phyloP scores from a whole-genome alignment of 2,329 filamentous ascomycete genomes.

The Ceratocystis albifundus region DNA sequence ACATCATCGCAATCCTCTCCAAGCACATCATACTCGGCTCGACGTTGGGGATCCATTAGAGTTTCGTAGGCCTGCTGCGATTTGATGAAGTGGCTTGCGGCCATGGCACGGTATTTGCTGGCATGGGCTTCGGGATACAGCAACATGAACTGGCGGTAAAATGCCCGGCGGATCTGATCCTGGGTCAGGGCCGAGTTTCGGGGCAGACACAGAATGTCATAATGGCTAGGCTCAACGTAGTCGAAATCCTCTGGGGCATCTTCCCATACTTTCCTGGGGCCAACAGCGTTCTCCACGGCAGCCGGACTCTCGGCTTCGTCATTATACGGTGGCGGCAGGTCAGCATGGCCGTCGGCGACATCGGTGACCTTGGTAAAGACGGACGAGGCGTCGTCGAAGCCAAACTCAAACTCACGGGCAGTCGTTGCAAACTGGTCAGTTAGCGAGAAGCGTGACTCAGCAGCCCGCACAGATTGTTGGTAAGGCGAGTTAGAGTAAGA shows the following conservation, averaged over 20 bases:
- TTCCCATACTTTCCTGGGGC: slow-evolving; percentile 16
- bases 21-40: slow-evolving; percentile 34
- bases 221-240: slow-evolving; percentile 30
- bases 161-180: slow-evolving; percentile 35
- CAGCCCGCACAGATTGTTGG: slow-evolving; percentile 28
- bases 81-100: slow-evolving; percentile 33
- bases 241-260: slow-evolving; percentile 22
- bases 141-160: slow-evolving; percentile 36
- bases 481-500: slow-evolving; percentile 21
- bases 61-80: slow-evolving; percentile 39
- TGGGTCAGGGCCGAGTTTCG: slow-evolving; percentile 28
- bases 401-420: slow-evolving; percentile 37
- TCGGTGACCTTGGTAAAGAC: slow-evolving; percentile 30
- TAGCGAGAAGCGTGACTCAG: slow-evolving; percentile 37
- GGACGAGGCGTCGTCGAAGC: slow-evolving; percentile 39
- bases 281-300: slow-evolving; percentile 22
- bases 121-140: slow-evolving; percentile 37
- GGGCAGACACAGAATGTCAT: slow-evolving; percentile 38
- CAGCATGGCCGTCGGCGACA: slow-evolving; percentile 20
- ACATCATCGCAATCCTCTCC: slow-evolving; percentile 23
- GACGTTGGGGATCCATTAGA: slow-evolving; percentile 35
- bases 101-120: slow-evolving; percentile 31
- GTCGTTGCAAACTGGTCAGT: slow-evolving; percentile 40
- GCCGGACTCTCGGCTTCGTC: slow-evolving; percentile 24
- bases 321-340: not conserved